A percentile compares a stretch with the other conserved stretches of the same genome.
Evolutionary conservation across 192 early-diverging fungal species (phyloP).

Genomic region (Backusella morwellensis): DNA sequence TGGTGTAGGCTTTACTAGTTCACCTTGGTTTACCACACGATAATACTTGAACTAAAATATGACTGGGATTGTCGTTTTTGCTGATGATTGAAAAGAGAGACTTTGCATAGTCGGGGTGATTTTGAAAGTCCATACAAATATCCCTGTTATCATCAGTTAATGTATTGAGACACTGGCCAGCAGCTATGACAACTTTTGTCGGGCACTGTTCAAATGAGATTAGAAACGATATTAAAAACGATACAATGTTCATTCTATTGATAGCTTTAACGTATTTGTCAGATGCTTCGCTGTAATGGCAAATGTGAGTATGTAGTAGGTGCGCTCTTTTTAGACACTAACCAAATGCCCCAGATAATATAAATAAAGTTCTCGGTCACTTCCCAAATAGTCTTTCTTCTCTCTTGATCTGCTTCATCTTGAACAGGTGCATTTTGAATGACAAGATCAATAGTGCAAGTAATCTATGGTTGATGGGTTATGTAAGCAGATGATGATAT

Average conservation of each 20-base stretch:
- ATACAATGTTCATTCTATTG: slow-evolving; percentile 57
- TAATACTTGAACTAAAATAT: slow-evolving; percentile 66
- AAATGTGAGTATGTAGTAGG: not conserved
- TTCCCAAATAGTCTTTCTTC: slow-evolving; percentile 53
- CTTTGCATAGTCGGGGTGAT: slow-evolving; percentile 54
- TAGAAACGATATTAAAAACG: slow-evolving; percentile 73
- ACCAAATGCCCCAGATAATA: slow-evolving; percentile 53
- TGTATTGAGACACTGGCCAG: slow-evolving; percentile 77
- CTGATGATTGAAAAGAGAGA: slow-evolving; percentile 46
- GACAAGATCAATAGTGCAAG: slow-evolving; percentile 31
- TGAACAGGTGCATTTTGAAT: slow-evolving; percentile 30
- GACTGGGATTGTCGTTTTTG: slow-evolving; percentile 46
- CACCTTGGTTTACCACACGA: slow-evolving; percentile 45
- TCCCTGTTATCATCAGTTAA: slow-evolving; percentile 77
- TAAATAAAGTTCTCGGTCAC: slow-evolving; percentile 58
- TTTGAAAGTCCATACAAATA: slow-evolving; percentile 54
- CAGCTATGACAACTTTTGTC: slow-evolving; percentile 47
- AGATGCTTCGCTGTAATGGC: slow-evolving; percentile 59
- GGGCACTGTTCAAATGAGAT: slow-evolving; percentile 45
- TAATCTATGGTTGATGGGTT: slow-evolving; percentile 14
- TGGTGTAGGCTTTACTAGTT: not conserved
- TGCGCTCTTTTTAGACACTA: not conserved
- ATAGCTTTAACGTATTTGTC: slow-evolving; percentile 65
- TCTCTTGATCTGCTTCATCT: slow-evolving; percentile 35
- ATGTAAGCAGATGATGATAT: not conserved